phyloP scores from a whole-genome alignment of 805 yeast genomes.

The Lachancea mirantina region DNA sequence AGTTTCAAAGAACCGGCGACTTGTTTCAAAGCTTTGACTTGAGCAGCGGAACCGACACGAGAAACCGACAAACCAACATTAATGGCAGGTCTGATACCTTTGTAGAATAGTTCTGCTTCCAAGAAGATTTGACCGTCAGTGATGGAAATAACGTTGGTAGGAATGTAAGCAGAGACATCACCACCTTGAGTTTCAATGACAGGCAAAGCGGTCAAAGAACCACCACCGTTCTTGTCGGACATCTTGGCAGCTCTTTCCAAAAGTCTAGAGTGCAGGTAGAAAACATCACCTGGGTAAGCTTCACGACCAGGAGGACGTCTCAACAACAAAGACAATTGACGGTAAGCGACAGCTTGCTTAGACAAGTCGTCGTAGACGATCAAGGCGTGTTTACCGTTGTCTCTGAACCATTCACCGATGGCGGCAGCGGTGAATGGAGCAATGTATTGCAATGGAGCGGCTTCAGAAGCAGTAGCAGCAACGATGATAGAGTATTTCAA shows the following conservation, averaged over 20 bases:
- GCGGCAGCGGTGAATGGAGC: conserved; percentile 99
- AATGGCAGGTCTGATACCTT: conserved; percentile 99
- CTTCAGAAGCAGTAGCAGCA: conserved; percentile 99
- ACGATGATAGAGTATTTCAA: conserved; percentile 95
- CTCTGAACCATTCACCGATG: conserved; percentile 99
- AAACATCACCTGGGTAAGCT: conserved; percentile 96
- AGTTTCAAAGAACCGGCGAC: conserved; percentile 99
- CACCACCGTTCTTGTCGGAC: conserved; percentile 83
- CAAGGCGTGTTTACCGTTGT: conserved; percentile 96
- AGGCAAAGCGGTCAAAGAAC: conserved; percentile 94
- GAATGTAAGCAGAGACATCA: conserved; percentile 97
- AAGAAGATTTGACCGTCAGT: conserved; percentile 98
- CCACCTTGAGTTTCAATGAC: conserved; percentile 98
- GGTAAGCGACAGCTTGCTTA: conserved; percentile 99
- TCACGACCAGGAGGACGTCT: conserved; percentile 98
- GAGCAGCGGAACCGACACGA: conserved; percentile 99
- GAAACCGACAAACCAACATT: conserved; percentile 99
- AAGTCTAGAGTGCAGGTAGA: conserved; percentile 91
- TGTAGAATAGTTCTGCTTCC: conserved; percentile 99
- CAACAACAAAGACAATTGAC: conserved; percentile 95
- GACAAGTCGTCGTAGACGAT: conserved; percentile 97
- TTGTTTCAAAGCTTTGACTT: conserved; percentile 96
- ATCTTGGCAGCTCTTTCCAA: conserved; percentile 97
- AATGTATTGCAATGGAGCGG: conserved; percentile 99
- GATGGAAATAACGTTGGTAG: conserved; percentile 95